Base-by-base conservation (phyloP, 768 basidiomycete genomes). In the Rhizopogon vesiculosus region DNA sequence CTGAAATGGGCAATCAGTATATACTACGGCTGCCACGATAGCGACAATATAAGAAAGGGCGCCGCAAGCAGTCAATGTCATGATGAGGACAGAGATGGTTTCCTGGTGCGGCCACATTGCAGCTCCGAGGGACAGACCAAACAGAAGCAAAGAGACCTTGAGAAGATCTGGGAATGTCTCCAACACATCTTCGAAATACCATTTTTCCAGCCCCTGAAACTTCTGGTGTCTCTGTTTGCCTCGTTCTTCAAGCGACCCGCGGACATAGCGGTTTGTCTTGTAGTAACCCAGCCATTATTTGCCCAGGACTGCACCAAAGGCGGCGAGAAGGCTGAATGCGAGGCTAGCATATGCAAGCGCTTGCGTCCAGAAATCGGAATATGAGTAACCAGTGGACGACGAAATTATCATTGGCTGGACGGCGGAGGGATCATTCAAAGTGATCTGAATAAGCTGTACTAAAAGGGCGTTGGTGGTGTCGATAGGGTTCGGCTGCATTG, bases 281-380 rank as follows among this genome's bases (percentile, higher is more conserved):
- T 42, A 56, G 44, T 56, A 42, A 16, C 39, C 19, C 3, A 51
- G n/a, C 54, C 54, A 55, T 43, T 56, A 48, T 31, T 51, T 51
- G 18, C 45, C 45, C 15, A 55, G 16, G 29, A 57, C 44, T 3
- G 61, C 59, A 15, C 54, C 51, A 13, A 57, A 13, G 5, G 60
- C 60, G 2, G 60, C 60, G 22, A 60, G 50, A 19, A 61, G 50
- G 29, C 54, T 56, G 8, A 31, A 3, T 31, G 7, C 31, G 31
- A 31, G 31, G 31, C 31, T 61, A 16, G 55, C 51, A 33, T 61
- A 61, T 25, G 39, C 35, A 7, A 61, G 49, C n/a, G 44, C 40
- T 31, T 63, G 62, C n/a, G 48, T 50, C 45, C 55, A 54, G 45
- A 59, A 45, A 25, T 25, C 25, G 39, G 25, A 25, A 25, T 18